phyloP scores from a whole-genome alignment of 2,329 filamentous ascomycete species.

The Reticulascus tulasneorum region DNA sequence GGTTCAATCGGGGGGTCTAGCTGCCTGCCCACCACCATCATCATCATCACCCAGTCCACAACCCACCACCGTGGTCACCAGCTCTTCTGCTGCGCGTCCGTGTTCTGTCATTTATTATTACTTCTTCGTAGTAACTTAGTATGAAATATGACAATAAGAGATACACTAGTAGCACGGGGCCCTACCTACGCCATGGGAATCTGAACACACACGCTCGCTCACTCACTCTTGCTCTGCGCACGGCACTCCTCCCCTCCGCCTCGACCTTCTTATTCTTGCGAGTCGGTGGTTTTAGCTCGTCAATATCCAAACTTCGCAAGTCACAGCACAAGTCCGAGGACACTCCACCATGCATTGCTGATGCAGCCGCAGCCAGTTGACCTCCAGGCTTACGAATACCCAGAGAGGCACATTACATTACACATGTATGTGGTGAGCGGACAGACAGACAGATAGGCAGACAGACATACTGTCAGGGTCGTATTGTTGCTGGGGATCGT shows the following conservation, averaged over 20 bases:
- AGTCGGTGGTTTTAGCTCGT: constrained; percentile 10
- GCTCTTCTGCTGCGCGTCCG: too few relatives aligned
- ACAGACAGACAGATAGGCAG: not conserved
- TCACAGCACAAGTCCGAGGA: constrained; percentile 15
- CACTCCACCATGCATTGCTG: constrained; percentile 1
- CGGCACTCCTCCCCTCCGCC: constrained; percentile 3
- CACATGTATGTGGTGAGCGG: not conserved
- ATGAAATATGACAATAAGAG: not conserved
- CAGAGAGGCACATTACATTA: too few relatives aligned
- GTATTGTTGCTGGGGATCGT: not conserved
- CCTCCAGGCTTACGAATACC: too few relatives aligned
- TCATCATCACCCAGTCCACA: too few relatives aligned
- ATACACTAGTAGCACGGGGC: not conserved
- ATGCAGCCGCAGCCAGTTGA: constrained; percentile 1
- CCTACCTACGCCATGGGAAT: not conserved
- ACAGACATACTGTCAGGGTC: not conserved
- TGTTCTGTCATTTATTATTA: too few relatives aligned
- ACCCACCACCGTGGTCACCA: too few relatives aligned
- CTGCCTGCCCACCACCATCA: too few relatives aligned
- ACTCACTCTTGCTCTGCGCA: not conserved
- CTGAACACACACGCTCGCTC: not conserved
- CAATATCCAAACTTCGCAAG: constrained; percentile 8
- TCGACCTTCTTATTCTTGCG: not conserved
- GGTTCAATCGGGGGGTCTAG: too few relatives aligned
- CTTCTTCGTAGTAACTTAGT: too few relatives aligned